Evolutionary conservation across 1,284 basidiomycete species (phyloP).

Genomic region (Rhodotorula sp.): DNA sequence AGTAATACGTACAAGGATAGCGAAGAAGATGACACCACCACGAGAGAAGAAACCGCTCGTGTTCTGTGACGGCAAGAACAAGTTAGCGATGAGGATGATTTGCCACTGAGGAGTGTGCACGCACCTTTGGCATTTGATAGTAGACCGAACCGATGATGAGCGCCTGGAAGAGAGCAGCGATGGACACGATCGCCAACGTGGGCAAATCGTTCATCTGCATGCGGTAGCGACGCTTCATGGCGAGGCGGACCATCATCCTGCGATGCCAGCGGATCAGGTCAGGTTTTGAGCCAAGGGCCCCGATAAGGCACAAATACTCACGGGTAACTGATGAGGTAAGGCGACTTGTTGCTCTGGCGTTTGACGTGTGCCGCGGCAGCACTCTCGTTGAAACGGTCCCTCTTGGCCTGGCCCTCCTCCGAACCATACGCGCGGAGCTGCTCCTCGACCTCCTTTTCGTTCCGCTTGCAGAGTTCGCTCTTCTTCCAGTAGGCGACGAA

Average conservation of each 20-base stretch:
- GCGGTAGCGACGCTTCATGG: slow-evolving; percentile 33
- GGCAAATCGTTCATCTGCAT: slow-evolving; percentile 62
- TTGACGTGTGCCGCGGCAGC: slow-evolving; percentile 53
- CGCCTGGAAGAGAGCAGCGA: slow-evolving; percentile 41
- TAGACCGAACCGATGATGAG: slow-evolving; percentile 74
- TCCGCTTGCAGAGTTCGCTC: slow-evolving; percentile 34
- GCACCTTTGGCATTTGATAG: slow-evolving; percentile 57
- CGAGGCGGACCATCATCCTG: slow-evolving; percentile 40
- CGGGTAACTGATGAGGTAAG: slow-evolving; percentile 27
- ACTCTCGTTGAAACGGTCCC: slow-evolving; percentile 51
- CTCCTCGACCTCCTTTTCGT: slow-evolving; percentile 15
- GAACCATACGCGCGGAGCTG: slow-evolving; percentile 46
- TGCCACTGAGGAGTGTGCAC: too few species aligned
- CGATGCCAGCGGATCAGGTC: not conserved
- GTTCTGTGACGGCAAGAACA: slow-evolving; percentile 30
- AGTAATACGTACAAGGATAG: slow-evolving; percentile 37
- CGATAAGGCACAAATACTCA: not conserved
- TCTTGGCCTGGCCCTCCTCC: slow-evolving; percentile 42
- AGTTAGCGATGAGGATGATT: too few species aligned
- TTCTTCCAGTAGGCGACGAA: slow-evolving; percentile 43
- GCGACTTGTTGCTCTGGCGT: slow-evolving; percentile 52
- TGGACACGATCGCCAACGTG: slow-evolving; percentile 47
- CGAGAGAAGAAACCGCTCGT: slow-evolving; percentile 73
- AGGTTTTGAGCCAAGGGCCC: not conserved
- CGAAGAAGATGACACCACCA: slow-evolving; percentile 62